Percentiles rank a stretch among this genome's conserved stretches.
phyloP scores from a whole-genome alignment of 2,329 filamentous ascomycete species.

The Botrytis medusae region DNA sequence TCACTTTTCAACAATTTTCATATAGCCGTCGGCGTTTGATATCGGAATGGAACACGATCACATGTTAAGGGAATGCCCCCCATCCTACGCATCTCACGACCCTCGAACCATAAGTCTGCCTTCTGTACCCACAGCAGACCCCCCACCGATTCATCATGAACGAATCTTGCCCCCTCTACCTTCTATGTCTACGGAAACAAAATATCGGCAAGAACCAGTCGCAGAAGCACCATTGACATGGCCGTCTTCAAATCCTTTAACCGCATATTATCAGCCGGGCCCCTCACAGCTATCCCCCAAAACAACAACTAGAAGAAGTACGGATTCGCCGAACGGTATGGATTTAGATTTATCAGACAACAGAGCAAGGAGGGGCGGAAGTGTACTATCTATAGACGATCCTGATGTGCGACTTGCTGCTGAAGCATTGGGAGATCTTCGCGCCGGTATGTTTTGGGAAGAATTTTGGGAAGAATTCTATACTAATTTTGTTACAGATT shows the following conservation, averaged over 20 bases:
- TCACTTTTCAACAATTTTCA: conserved; percentile 5
- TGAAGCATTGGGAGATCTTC: conserved; percentile 72
- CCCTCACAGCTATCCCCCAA: conserved; percentile 38
- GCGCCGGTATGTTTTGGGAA: conserved; percentile 58
- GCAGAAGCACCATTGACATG: conserved; percentile 34
- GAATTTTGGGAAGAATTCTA: conserved; percentile 5
- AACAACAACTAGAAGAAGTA: conserved; percentile 25
- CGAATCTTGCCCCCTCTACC: conserved; percentile 38
- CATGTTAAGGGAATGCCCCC: conserved; percentile 37
- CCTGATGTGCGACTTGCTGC: conserved; percentile 69
- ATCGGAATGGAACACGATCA: conserved; percentile 38
- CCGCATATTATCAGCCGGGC: conserved; percentile 39
- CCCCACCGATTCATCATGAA: conserved; percentile 36
- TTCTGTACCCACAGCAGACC: conserved; percentile 35
- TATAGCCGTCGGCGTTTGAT: conserved; percentile 29
- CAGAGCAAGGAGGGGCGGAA: conserved; percentile 36
- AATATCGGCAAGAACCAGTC: conserved; percentile 29
- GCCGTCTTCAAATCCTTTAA: conserved; percentile 40
- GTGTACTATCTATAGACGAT: conserved; percentile 54
- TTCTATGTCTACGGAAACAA: conserved; percentile 29
- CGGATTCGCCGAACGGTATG: conserved; percentile 37
- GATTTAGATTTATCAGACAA: conserved; percentile 38
- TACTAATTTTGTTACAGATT: conserved; percentile 50
- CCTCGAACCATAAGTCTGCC: conserved; percentile 35
- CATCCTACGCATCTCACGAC: conserved; percentile 38